Conservation (phyloP, 176 grass and related monocot genomes). For the Juncus inflexus region DNA sequence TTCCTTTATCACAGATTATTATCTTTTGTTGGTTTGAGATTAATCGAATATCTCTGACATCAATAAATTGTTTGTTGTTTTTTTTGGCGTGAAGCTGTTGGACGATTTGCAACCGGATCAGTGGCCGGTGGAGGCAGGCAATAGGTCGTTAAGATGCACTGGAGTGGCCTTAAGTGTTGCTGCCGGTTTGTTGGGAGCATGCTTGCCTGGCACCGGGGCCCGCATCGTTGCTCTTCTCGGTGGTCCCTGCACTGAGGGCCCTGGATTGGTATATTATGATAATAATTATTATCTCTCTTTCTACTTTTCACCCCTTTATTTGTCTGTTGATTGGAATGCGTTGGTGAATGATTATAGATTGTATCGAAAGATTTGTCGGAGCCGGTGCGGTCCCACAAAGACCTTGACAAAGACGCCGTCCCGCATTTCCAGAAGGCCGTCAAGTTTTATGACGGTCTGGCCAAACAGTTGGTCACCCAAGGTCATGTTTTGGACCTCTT, state of each 20-base stretch:
- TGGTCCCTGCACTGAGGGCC: constrained; percentile 84
- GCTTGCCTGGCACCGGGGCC: constrained; percentile 79
- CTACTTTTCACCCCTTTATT: constrained; percentile 2
- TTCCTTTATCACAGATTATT: neutral
- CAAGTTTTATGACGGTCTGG: constrained; percentile 88
- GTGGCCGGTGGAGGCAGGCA: constrained; percentile 74
- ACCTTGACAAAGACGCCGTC: constrained; percentile 90
- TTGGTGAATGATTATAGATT: constrained; percentile 48
- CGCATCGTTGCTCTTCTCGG: constrained; percentile 83
- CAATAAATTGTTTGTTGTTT: constrained; percentile 2
- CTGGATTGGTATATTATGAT: constrained; percentile 76
- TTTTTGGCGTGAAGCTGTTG: constrained; percentile 49
- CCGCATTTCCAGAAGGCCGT: constrained; percentile 92
- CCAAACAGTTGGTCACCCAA: constrained; percentile 87
- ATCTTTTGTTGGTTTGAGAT: neutral
- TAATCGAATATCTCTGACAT: constrained; percentile 7
- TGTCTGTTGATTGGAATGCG: neutral
- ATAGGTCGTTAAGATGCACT: constrained; percentile 74
- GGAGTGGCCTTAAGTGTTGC: constrained; percentile 90
- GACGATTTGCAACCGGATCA: constrained; percentile 90
- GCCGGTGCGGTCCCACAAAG: constrained; percentile 93
- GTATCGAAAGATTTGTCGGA: constrained; percentile 95
- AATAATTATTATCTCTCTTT: neutral
- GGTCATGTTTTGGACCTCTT: constrained; percentile 93
- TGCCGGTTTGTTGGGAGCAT: constrained; percentile 83